Evolutionary conservation across 176 grass and related monocot species (phyloP).

Genomic region (Aegilops sharonensis): DNA sequence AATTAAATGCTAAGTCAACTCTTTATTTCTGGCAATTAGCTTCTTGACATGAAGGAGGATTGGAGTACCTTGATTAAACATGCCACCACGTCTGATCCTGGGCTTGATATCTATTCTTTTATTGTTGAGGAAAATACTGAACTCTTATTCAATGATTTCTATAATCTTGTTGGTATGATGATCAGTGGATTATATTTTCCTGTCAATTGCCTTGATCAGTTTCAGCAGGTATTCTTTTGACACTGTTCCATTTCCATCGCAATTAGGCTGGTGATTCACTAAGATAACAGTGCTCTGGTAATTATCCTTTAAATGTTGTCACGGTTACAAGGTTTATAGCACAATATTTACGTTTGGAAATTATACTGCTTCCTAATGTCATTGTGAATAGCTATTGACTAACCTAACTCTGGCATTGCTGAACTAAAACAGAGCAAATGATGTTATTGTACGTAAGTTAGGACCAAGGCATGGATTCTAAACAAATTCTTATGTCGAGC

Average conservation of each 20-base stretch:
- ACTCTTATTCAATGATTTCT: slow-evolving; percentile 26
- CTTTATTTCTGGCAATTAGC: background rate
- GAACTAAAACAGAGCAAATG: background rate
- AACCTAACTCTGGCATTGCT: background rate
- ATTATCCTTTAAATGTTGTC: background rate
- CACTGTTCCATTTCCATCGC: background rate
- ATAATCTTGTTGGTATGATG: background rate
- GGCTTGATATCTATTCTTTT: background rate
- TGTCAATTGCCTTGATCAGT: background rate
- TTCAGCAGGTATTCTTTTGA: background rate
- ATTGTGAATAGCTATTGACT: background rate
- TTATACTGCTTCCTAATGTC: background rate
- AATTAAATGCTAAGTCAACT: background rate
- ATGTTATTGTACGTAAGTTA: background rate
- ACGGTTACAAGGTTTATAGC: background rate
- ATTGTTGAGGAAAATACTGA: background rate
- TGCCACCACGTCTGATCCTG: background rate
- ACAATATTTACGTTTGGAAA: background rate
- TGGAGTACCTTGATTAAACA: slow-evolving; percentile 7
- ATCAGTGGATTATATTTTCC: background rate
- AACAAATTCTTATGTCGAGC: background rate
- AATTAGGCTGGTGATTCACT: background rate
- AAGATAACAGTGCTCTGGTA: background rate
- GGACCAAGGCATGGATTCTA: background rate
- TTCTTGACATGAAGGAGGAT: slow-evolving; percentile 7